phyloP scores from a whole-genome alignment of 2,329 filamentous ascomycete species.

The Onygenales sp. region DNA sequence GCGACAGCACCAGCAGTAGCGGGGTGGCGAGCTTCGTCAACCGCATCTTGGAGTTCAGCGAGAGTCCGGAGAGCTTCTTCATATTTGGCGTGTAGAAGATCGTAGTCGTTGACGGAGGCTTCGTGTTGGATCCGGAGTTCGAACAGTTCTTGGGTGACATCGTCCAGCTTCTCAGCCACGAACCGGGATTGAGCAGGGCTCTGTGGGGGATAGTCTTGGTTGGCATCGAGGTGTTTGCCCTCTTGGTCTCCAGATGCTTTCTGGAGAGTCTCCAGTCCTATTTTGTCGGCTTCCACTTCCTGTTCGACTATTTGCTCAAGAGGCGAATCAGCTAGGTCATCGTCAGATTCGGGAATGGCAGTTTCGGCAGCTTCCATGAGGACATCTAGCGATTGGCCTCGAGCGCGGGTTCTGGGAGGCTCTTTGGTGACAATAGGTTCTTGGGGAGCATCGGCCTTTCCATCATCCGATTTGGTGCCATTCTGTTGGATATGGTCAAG shows the following conservation, averaged over 20 bases:
- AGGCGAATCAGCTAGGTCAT: constrained; percentile 27
- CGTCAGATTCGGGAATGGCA: constrained; percentile 37
- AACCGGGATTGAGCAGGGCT: constrained; percentile 75
- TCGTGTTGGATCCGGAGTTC: constrained; percentile 89
- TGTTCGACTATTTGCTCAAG: constrained; percentile 18
- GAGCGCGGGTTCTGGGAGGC: constrained; percentile 19
- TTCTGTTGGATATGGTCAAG: constrained; percentile 65
- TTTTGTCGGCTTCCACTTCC: constrained; percentile 15
- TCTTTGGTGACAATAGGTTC: constrained; percentile 10
- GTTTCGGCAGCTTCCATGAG: constrained; percentile 36
- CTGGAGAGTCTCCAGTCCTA: constrained; percentile 28
- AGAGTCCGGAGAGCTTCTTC: constrained; percentile 76
- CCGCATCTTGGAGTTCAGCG: constrained; percentile 64
- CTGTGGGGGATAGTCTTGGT: constrained; percentile 43
- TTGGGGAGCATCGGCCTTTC: constrained; percentile 16
- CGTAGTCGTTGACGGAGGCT: constrained; percentile 67
- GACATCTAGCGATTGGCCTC: constrained; percentile 31
- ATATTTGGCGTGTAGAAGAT: constrained; percentile 77
- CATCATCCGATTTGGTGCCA: constrained; percentile 31
- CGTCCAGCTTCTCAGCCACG: constrained; percentile 86
- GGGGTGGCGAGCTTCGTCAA: constrained; percentile 62
- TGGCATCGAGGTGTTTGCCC: constrained; percentile 13
- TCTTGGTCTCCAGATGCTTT: constrained; percentile 21
- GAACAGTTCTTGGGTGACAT: constrained; percentile 81
- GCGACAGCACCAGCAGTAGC: constrained; percentile 33